These are phyloP conservation scores for Metschnikowia gelsemii DNA, from an alignment of 805 yeast genomes.

Conservation along the genomic window DNA sequence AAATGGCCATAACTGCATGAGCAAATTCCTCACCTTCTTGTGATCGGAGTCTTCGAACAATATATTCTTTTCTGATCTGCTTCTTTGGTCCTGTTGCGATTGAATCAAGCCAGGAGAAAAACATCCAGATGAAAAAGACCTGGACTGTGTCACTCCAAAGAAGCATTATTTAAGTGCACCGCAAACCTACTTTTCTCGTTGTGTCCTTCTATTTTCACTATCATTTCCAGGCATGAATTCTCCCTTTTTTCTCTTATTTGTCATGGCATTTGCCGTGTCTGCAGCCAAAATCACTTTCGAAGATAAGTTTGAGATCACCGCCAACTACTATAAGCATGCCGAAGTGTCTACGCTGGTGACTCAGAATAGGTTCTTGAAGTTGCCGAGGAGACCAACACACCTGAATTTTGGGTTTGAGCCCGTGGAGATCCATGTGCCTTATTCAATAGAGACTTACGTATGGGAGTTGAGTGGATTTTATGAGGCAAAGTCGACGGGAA, in stretches of 20 bases:
- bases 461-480: neutral
- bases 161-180: no score
- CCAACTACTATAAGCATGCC: neutral
- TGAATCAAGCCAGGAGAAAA: no score
- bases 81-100: no score
- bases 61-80: no score
- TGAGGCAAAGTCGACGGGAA: neutral
- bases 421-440: neutral
- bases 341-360: neutral
- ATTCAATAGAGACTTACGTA: neutral
- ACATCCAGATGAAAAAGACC: no score
- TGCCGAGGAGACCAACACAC: neutral
- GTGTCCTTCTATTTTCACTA: neutral
- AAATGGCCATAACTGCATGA: no score
- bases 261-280: neutral
- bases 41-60: no score
- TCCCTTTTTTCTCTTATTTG: neutral
- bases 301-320: slow-evolving; percentile 2
- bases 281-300: slow-evolving; percentile 2
- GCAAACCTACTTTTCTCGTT: neutral
- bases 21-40: no score
- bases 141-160: no score
- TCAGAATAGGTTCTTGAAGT: slow-evolving; percentile 3
- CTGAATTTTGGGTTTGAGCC: neutral
- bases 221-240: neutral